These are phyloP conservation scores for Teunomyces tritomae DNA, from an alignment of 805 yeast genomes.

Conservation along the genomic window DNA sequence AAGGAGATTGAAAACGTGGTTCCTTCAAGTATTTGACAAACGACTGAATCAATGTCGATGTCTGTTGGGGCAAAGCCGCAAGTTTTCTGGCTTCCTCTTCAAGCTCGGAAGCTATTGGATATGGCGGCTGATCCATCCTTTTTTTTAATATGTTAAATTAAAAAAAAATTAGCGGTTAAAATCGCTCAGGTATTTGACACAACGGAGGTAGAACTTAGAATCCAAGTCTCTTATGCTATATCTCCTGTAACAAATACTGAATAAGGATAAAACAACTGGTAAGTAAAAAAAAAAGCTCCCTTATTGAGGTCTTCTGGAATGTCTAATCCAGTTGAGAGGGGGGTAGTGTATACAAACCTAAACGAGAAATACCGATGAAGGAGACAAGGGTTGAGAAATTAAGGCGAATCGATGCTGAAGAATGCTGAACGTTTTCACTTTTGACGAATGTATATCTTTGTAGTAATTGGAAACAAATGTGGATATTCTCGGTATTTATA, in stretches of 20 bases:
- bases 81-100: conserved; percentile 22
- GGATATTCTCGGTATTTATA: background rate
- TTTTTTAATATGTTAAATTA: background rate
- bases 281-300: background rate
- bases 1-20: conserved; percentile 42
- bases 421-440: background rate
- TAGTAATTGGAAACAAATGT: no score
- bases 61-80: conserved; percentile 25
- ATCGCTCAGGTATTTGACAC: background rate
- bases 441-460: no score
- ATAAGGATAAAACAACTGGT: background rate
- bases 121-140: background rate
- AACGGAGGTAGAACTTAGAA: background rate
- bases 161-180: background rate
- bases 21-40: conserved; percentile 38
- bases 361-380: background rate
- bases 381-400: background rate
- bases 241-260: background rate
- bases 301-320: background rate
- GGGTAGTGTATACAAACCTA: background rate
- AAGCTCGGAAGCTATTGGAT: conserved; percentile 9
- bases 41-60: conserved; percentile 22
- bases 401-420: background rate
- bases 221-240: background rate
- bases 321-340: background rate